phyloP scores from a whole-genome alignment of 2,329 filamentous ascomycete species.

The Xylariaceae sp. region DNA sequence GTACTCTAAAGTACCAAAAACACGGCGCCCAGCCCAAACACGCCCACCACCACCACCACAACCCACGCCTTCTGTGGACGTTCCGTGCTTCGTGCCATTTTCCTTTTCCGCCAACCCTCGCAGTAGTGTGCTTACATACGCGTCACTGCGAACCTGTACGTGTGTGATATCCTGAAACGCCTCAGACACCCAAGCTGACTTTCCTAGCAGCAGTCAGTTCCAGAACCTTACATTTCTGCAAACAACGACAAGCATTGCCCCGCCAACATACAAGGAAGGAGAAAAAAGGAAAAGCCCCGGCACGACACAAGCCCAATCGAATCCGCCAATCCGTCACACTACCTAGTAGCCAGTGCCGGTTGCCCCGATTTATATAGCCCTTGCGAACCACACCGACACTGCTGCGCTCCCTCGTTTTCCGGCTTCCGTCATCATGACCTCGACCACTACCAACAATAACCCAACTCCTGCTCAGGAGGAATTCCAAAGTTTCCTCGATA shows the following conservation, averaged over 20 bases:
- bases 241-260: slow-evolving; percentile 8
- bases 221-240: slow-evolving; percentile 20
- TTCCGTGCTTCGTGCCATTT: no score
- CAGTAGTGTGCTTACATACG: no score
- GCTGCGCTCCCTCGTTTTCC: slow-evolving; percentile 3
- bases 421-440: slow-evolving; percentile 43
- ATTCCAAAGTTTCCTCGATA: slow-evolving; percentile 59
- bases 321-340: slow-evolving; percentile 7
- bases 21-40: no score
- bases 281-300: background rate
- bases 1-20: no score
- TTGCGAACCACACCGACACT: slow-evolving; percentile 12
- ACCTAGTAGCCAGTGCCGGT: background rate
- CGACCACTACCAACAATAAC: slow-evolving; percentile 32
- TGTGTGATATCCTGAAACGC: slow-evolving; percentile 22
- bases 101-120: no score
- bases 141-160: no score
- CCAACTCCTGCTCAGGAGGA: slow-evolving; percentile 61
- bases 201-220: slow-evolving; percentile 24
- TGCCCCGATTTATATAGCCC: slow-evolving; percentile 16
- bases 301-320: slow-evolving; percentile 5
- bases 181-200: background rate
- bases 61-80: no score
- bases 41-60: no score
- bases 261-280: slow-evolving; percentile 11